Conservation (phyloP, 176 grass and related monocot genomes). For the Miscanthus lutarioriparius region DNA sequence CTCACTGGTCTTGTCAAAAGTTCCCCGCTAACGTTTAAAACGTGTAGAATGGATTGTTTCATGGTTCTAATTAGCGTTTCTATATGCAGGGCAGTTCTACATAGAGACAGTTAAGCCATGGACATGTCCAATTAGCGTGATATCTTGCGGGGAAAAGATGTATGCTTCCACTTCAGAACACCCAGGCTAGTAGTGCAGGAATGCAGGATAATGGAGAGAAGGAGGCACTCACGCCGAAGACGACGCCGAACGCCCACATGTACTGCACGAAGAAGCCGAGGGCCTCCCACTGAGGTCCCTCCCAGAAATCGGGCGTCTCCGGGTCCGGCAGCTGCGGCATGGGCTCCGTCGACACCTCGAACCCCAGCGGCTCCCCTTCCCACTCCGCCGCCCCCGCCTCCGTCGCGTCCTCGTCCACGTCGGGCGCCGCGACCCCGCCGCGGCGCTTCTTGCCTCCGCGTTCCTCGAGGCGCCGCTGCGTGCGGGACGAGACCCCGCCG, state of each 20-base stretch:
- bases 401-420: conserved; percentile 23
- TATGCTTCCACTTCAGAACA: not conserved
- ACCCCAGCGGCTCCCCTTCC: conserved; percentile 58
- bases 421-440: conserved; percentile 28
- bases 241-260: conserved; percentile 88
- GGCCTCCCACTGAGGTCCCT: conserved; percentile 57
- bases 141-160: not conserved
- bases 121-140: not conserved
- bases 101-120: not conserved
- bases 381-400: conserved; percentile 43
- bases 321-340: conserved; percentile 71
- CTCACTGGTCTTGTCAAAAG: not conserved
- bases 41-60: not conserved
- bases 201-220: not conserved
- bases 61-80: not conserved
- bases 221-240: conserved; percentile 64
- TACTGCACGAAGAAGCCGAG: conserved; percentile 91
- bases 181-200: not conserved
- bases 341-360: conserved; percentile 75
- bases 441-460: conserved; percentile 70
- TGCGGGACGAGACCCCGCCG: conserved; percentile 82
- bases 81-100: not conserved
- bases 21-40: not conserved
- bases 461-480: conserved; percentile 80
- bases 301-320: conserved; percentile 70